phyloP scores from a whole-genome alignment of 345 rosid species.

The Dipteronia sinensis region DNA sequence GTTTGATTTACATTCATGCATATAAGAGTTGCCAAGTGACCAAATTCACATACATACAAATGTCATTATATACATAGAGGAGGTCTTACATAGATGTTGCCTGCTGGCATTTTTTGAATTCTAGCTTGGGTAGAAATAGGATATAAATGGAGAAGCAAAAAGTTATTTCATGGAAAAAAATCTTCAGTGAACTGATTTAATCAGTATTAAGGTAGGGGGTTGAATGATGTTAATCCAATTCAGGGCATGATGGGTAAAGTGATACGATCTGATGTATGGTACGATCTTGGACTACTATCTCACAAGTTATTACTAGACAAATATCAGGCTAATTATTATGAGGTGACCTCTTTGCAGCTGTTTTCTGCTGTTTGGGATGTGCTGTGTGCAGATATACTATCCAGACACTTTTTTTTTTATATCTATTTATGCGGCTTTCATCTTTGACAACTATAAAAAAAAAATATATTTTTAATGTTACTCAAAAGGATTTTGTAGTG shows the following conservation, averaged over 20 bases:
- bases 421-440: no score
- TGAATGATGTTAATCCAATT: not conserved
- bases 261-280: not conserved
- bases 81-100: not conserved
- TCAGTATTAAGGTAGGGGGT: not conserved
- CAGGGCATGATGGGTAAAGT: not conserved
- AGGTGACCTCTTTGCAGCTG: not conserved
- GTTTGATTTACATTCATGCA: not conserved
- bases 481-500: no score
- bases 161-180: not conserved
- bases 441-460: no score
- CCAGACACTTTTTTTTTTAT: no score
- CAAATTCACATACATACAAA: no score
- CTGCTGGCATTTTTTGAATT: not conserved
- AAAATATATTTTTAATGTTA: no score
- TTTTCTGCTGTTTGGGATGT: not conserved
- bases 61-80: not conserved
- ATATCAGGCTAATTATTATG: not conserved
- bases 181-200: not conserved
- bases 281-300: not conserved
- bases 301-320: not conserved
- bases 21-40: not conserved
- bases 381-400: no score
- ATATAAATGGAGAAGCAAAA: not conserved
- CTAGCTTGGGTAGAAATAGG: no score